Evolutionary conservation across 176 grass and related monocot genomes (phyloP), one percentile per base, ranked within the genome.

Genomic region (Chloris gayana): DNA sequence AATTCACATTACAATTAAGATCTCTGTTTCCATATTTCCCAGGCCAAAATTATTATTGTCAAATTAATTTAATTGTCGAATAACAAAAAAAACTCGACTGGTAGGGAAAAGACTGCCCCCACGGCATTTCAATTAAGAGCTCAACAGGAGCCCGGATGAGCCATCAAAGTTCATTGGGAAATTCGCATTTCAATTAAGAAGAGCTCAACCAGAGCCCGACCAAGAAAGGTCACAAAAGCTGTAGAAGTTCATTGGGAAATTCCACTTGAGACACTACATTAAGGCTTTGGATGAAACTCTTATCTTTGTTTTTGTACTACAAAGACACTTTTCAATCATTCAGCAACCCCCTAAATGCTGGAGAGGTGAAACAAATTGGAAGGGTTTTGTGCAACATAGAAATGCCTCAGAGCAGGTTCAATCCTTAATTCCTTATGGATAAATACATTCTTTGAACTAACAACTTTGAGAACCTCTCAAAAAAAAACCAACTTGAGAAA

Each of bases 281-380:
- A 37, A 37, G 35, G 35, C 11, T 57, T 44, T 67, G 6, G 7
- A 27, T 12, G 7, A 77, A 49, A 7, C 13, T 57, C 17, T 56
- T 70, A 51, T 42, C 45, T 46, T 72, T 65, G 24, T 58, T 11
- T 60, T 14, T 60, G 3, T 54, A 62, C 21, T 77, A 77, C 35
- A 80, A 6, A 85, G 53, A 46, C 67, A 85, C 45, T 25, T 76
- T 41, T 39, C 41, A 56, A 75, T 29, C 46, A 67, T 57, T 30
- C 1, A 57, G 26, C 32, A 51, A 7, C 25, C 57, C n/a, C 53
- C 39, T 37, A 81, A 31, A 25, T 1, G 8, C 54, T 44, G 63
- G 38, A 49, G n/a, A 37, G 38, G 19, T 19, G 18, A 5, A n/a
- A 26, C 22, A 15, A 76, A 14, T 22, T 38, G 7, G 11, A 27